Percentiles rank a stretch among this genome's conserved stretches.
Conservation (phyloP, 78 protist genomes). For the Dictyostelium purpureum region DNA sequence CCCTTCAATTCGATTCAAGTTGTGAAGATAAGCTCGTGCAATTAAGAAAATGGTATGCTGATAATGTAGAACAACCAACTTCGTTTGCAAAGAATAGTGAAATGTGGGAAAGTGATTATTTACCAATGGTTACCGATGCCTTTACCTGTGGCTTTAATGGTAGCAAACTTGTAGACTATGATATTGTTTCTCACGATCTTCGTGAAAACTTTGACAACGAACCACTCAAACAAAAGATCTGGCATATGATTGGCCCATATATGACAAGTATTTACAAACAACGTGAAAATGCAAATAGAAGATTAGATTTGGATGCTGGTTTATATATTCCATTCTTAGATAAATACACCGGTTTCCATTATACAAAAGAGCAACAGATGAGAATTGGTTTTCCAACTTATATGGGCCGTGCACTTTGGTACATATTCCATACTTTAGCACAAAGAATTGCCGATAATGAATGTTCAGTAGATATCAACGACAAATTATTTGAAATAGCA, state of each 20-base stretch:
- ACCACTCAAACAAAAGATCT: not conserved
- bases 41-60: not conserved
- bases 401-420: slow-evolving; percentile 28
- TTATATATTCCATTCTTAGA: slow-evolving; percentile 32
- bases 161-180: not conserved
- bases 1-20: slow-evolving; percentile 9
- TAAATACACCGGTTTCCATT: not conserved
- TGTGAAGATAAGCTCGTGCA: not conserved
- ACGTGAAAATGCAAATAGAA: slow-evolving; percentile 10
- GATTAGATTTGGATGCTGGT: slow-evolving; percentile 17
- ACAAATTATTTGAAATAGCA: not conserved
- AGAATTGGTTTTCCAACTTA: slow-evolving; percentile 20
- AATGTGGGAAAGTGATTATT: not conserved
- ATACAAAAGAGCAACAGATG: not conserved
- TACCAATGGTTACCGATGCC: not conserved
- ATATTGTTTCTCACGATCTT: slow-evolving; percentile 3
- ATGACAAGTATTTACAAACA: not conserved
- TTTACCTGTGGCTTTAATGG: slow-evolving; percentile 16
- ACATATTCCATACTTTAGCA: slow-evolving; percentile 5
- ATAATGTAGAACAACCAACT: not conserved
- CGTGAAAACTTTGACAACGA: not conserved
- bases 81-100: not conserved
- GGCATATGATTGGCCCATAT: slow-evolving; percentile 9
- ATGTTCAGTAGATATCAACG: not conserved
- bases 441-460: slow-evolving; percentile 9